Percentiles rank a stretch among this genome's conserved stretches.
Conservation (phyloP, 495 filamentous ascomycete species). For the Podospora tetraspora region DNA sequence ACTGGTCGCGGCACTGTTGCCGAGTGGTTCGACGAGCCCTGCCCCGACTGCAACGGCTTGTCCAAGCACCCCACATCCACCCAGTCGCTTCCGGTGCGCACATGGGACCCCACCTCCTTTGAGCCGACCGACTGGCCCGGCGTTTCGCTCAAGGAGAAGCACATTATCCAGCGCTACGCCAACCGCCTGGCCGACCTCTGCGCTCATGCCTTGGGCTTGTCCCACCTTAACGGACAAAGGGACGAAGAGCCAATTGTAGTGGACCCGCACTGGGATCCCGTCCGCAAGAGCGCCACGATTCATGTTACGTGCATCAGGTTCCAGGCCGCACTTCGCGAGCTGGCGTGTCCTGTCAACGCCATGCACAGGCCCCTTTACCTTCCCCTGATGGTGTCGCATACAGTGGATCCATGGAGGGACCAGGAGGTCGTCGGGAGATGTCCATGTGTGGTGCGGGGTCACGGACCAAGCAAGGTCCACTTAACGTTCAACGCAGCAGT, state of each 20-base stretch:
- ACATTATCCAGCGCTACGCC: neutral
- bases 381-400: neutral
- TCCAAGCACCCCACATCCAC: rapidly evolving
- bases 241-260: neutral
- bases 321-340: neutral
- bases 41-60: neutral
- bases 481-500: neutral
- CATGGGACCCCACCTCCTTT: neutral
- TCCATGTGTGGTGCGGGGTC: too few relatives aligned
- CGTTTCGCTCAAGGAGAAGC: neutral
- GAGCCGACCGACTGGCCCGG: neutral
- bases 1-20: neutral
- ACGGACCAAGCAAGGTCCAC: neutral
- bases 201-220: neutral
- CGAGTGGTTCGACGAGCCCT: neutral
- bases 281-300: neutral
- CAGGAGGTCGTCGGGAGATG: neutral
- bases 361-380: neutral
- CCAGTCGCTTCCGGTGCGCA: neutral
- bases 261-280: neutral
- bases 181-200: neutral
- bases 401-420: neutral
- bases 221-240: neutral
- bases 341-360: neutral
- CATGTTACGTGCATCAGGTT: neutral